Conservation (phyloP, 2,329 filamentous ascomycete genomes). For the Torrubiella hemipterigena region DNA sequence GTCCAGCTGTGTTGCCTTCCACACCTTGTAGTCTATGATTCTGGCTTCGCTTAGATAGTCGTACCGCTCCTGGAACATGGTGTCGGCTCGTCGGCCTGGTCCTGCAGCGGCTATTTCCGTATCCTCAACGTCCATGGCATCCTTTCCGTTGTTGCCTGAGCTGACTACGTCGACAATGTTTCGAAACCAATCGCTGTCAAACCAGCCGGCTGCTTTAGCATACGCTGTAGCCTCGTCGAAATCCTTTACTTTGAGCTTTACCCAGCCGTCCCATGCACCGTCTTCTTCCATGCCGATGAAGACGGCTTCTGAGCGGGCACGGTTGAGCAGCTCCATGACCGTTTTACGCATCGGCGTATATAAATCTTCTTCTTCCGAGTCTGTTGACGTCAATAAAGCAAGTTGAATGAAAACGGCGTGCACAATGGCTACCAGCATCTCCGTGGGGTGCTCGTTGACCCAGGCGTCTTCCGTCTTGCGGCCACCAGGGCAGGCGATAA, state of each 20-base stretch:
- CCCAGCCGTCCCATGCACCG: slow-evolving; percentile 42
- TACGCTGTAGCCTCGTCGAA: slow-evolving; percentile 50
- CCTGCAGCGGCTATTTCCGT: slow-evolving; percentile 17
- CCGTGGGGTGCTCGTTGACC: slow-evolving; percentile 34
- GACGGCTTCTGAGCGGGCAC: slow-evolving; percentile 27
- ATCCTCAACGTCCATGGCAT: no score
- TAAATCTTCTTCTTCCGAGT: slow-evolving; percentile 25
- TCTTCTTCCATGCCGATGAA: slow-evolving; percentile 29
- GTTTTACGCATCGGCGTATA: slow-evolving; percentile 33
- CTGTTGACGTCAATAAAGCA: slow-evolving; percentile 24
- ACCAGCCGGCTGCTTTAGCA: slow-evolving; percentile 45
- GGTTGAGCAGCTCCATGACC: slow-evolving; percentile 29
- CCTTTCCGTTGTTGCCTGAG: slow-evolving; percentile 13
- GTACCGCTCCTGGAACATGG: slow-evolving; percentile 65
- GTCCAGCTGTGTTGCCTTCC: slow-evolving; percentile 50
- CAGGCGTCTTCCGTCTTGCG: slow-evolving; percentile 33
- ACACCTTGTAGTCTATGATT: slow-evolving; percentile 46
- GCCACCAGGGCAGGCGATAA: slow-evolving; percentile 32
- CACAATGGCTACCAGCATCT: slow-evolving; percentile 47
- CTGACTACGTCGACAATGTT: slow-evolving; percentile 44
- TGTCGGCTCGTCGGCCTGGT: slow-evolving; percentile 40
- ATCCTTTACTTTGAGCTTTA: slow-evolving; percentile 33
- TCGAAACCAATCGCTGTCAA: slow-evolving; percentile 50
- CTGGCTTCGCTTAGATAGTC: slow-evolving; percentile 58
- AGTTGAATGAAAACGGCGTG: slow-evolving; percentile 46